Evolutionary conservation across 768 basidiomycete genomes (phyloP).

Genomic region (Zangia roseola): DNA sequence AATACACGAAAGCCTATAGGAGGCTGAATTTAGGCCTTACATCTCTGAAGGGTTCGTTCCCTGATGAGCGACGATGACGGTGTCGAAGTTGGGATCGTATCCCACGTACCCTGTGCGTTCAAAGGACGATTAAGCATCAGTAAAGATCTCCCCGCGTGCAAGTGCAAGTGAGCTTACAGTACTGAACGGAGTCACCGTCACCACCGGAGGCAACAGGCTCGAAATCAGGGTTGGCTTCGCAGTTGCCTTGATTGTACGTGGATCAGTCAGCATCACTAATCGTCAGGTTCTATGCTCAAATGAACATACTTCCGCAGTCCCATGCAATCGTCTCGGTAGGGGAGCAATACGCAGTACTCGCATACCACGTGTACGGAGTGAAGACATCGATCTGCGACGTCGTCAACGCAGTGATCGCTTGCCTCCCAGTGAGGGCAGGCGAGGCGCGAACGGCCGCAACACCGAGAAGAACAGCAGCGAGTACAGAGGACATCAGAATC

Average conservation of each 20-base stretch:
- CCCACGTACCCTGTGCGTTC: constrained; percentile 48
- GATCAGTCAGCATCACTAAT: neutral
- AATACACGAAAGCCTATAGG: neutral
- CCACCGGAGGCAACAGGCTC: constrained; percentile 48
- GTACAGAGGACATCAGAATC: constrained; percentile 9
- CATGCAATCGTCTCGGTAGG: constrained; percentile 43
- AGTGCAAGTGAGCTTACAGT: constrained; percentile 32
- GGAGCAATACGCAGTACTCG: constrained; percentile 50
- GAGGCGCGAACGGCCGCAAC: constrained; percentile 10
- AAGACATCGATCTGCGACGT: constrained; percentile 42
- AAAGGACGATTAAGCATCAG: neutral
- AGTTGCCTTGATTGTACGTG: constrained; percentile 35
- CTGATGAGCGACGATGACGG: constrained; percentile 39
- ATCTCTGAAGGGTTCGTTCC: constrained; percentile 33
- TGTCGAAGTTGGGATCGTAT: constrained; percentile 39
- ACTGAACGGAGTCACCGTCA: constrained; percentile 41
- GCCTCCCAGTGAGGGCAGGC: constrained; percentile 30
- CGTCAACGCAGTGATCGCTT: constrained; percentile 40
- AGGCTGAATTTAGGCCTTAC: constrained; percentile 12
- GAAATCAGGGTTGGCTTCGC: constrained; percentile 46
- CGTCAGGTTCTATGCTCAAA: neutral
- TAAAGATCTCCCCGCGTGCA: neutral
- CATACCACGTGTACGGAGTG: constrained; percentile 50
- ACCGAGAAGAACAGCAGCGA: constrained; percentile 15
- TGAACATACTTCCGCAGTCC: constrained; percentile 51